Base-by-base conservation (phyloP, 768 basidiomycete genomes). In the Galerina marginata region DNA sequence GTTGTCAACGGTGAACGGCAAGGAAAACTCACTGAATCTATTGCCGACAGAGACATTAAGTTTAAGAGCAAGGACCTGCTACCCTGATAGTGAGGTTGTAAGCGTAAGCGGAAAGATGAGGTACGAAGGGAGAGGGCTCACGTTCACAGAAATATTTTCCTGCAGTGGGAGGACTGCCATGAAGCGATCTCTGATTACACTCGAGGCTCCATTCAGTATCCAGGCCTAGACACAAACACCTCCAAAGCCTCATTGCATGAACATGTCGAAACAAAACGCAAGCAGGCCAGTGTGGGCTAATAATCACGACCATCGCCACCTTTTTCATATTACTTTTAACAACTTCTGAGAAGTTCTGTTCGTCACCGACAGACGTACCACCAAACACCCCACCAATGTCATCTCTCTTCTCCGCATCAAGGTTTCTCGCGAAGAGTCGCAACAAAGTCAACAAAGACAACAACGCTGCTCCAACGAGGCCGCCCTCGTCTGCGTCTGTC, bases 401-500 rank as follows among this genome's bases (percentile, higher is more conserved):
- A 9, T 51, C 64, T 9, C 20, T 65, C 40, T 65, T 65, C 48
- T 65, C 61, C 36, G 64, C 62, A 9, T 59, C 64, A 3, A 62
- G 56, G 40, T 49, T 65, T 10, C 61, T 65, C 26, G 55, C 58
- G 4, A 65, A 65, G 43, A 39, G 61, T 53, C 64, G 64, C 64
- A 49, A 49, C 2, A 56, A 58, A 47, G 15, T 43, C 45, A 46
- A 23, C 9, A 39, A 52, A 53, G 50, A 51, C 58, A 51, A 36
- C 39, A 42, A n/a, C 23, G 37, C 55, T 7, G 11, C 23, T 4
- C 44, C 51, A 25, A 48, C 60, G 49, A 57, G 60, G 49, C 50
- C 60, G n/a, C 4, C 49, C 23, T 56, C 60, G 14, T 44, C 49
- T 16, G n/a, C 53, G 44, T 52, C 43, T 37, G 37, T 15, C 16